Evolutionary conservation across 2,329 filamentous ascomycete genomes (phyloP), one percentile per base, ranked within the genome.

Genomic region (Epichloe festucae): DNA sequence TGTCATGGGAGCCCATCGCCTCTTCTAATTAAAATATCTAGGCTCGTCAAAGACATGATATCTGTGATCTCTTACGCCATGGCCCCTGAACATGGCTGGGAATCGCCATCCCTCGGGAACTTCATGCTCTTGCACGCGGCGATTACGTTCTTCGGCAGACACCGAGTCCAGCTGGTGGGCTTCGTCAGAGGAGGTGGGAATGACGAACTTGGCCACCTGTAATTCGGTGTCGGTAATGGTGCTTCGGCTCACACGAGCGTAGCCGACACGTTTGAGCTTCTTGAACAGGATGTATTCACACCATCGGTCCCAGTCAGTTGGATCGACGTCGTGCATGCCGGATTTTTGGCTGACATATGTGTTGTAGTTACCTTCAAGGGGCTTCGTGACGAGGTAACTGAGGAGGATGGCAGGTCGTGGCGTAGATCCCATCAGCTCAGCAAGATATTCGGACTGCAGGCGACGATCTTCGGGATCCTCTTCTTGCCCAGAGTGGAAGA

Each of bases 221-320:
- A 98, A 75, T 70, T 98, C 93, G 2, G 93, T 98, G 65, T 98
- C 93, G 12, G 93, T 98, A 59, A 98, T 97, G 2, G 88, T 94
- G 59, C 84, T 83, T 60, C 93, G 78, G 61, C 85, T 91, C 49
- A 98, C 84, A 50, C 93, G 76, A 4, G 93, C 93, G 65, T 98
- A 98, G 1, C 89, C 91, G 0, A 86, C 84, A 55, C 91, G 79
- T 68, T 83, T 84, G 55, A 98, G 70, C 12, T 83, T 83, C 74
- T 96, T 96, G 76, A 89, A 98, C 27, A 98, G 73, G 58, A 98
- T 96, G 68, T 98, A 98, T 73, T 98, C 91, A 73, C 93, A 98
- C 93, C 93, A 98, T 51, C 93, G 77, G 67, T 98, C 93, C 89
- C 89, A 95, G 66, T 98, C 93, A 3, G 76, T 83, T 0, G 84